Conservation (phyloP, 2,329 filamentous ascomycete species). For the Alternaria infectoria region DNA sequence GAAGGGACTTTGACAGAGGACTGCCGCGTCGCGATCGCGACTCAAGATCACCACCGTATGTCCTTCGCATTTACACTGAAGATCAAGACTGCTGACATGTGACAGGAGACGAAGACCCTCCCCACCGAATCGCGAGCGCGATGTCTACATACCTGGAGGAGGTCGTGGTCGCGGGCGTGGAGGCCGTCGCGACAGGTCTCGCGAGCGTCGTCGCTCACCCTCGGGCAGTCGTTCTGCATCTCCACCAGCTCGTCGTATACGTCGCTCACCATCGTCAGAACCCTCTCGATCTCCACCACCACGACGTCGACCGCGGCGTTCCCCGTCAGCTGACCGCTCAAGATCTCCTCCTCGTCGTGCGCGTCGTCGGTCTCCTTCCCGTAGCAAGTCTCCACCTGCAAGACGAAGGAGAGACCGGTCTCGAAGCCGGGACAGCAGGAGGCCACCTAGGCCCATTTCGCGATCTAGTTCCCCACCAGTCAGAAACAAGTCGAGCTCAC, state of each 20-base stretch:
- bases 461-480: slow-evolving; percentile 57
- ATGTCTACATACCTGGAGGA: slow-evolving; percentile 63
- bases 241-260: slow-evolving; percentile 15
- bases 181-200: slow-evolving; percentile 45
- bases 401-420: slow-evolving; percentile 36
- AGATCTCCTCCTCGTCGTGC: slow-evolving; percentile 32
- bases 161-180: slow-evolving; percentile 45
- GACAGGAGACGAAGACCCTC: slow-evolving; percentile 55
- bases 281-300: slow-evolving; percentile 37
- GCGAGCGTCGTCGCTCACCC: slow-evolving; percentile 43
- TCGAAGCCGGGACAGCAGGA: slow-evolving; percentile 39
- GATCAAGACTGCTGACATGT: slow-evolving; percentile 21
- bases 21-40: slow-evolving; percentile 53
- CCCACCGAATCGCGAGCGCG: slow-evolving; percentile 58
- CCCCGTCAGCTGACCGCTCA: slow-evolving; percentile 40
- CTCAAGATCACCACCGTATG: slow-evolving; percentile 58
- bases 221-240: slow-evolving; percentile 29
- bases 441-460: slow-evolving; percentile 49
- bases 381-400: slow-evolving; percentile 23
- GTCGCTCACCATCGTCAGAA: slow-evolving; percentile 19
- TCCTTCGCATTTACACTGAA: neutral
- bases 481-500: slow-evolving; percentile 58
- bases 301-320: slow-evolving; percentile 34
- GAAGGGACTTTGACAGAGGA: slow-evolving; percentile 55
- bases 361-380: slow-evolving; percentile 21